A percentile compares a stretch with the other conserved stretches of the same genome.
Conservation (phyloP, 441 rosid genomes). For the Adansonia gregorii region DNA sequence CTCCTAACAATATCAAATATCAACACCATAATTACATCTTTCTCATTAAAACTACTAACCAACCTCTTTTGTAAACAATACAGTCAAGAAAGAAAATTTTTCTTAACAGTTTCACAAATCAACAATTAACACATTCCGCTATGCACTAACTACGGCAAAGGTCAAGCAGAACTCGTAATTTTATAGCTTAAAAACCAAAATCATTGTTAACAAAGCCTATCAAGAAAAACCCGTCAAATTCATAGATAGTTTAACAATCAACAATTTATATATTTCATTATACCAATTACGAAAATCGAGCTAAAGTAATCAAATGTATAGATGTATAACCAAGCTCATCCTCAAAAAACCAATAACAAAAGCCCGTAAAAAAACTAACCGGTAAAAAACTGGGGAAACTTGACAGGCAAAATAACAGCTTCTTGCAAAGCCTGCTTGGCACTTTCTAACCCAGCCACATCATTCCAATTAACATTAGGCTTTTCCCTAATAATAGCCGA, state of each 20-base stretch:
- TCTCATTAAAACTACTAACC: neutral
- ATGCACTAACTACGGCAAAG: too few relatives aligned
- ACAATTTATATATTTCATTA: neutral
- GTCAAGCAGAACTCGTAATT: neutral
- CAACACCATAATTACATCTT: neutral
- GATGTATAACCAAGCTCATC: neutral
- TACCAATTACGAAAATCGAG: neutral
- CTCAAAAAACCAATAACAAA: neutral
- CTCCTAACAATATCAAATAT: neutral
- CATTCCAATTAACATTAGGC: constrained; percentile 77
- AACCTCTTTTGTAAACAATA: neutral
- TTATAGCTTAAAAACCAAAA: neutral
- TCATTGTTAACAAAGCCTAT: constrained; percentile 1
- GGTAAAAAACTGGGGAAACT: constrained; percentile 89
- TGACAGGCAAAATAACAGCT: constrained; percentile 92
- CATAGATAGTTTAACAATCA: constrained; percentile 13
- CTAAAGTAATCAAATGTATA: neutral
- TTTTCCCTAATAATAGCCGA: constrained; percentile 90
- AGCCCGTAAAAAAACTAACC: constrained; percentile 40
- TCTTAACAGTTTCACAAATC: constrained; percentile 8
- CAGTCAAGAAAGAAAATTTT: neutral
- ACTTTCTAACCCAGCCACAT: constrained; percentile 78
- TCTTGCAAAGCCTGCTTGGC: constrained; percentile 90
- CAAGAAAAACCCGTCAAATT: neutral
- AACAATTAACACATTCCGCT: neutral